These are phyloP conservation scores for Chrysophaeum taylorii DNA, from an alignment of 352 stramenopile genomes.

Conservation along the genomic window DNA sequence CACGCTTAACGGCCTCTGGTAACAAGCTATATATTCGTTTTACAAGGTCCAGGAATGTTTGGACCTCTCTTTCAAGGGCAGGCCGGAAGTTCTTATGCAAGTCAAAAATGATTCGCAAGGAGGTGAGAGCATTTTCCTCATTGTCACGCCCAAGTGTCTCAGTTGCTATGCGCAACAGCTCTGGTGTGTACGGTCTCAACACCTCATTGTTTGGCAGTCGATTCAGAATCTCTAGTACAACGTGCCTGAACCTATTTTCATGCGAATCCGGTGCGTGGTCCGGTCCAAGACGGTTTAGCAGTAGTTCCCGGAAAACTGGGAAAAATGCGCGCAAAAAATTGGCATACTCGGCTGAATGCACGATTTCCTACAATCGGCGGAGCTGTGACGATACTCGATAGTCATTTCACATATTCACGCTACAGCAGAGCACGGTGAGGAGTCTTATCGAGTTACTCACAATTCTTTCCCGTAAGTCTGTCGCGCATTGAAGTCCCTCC, in stretches of 20 bases:
- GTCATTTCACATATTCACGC: too few relatives aligned
- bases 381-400: too few relatives aligned
- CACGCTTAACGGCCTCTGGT: conserved; percentile 29
- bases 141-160: conserved; percentile 85
- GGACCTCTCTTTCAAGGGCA: conserved; percentile 68
- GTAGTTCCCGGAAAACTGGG: conserved; percentile 51
- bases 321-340: conserved; percentile 74
- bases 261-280: not conserved
- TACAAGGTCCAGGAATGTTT: conserved; percentile 43
- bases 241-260: conserved; percentile 71
- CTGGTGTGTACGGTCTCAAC: conserved; percentile 77
- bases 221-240: conserved; percentile 85
- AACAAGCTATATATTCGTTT: conserved; percentile 30
- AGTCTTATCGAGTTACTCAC: not conserved
- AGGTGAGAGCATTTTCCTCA: conserved; percentile 88
- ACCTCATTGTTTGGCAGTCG: conserved; percentile 83
- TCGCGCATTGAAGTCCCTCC: not conserved
- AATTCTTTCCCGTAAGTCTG: conserved; percentile 6
- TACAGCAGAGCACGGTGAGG: not conserved
- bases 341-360: conserved; percentile 63
- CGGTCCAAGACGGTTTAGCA: not conserved
- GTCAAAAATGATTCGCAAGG: conserved; percentile 88
- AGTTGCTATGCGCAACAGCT: conserved; percentile 79
- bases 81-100: conserved; percentile 89
- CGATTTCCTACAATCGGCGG: conserved; percentile 34